Evolutionary conservation across 768 basidiomycete genomes (phyloP).

Genomic region (Tricholomella constricta): DNA sequence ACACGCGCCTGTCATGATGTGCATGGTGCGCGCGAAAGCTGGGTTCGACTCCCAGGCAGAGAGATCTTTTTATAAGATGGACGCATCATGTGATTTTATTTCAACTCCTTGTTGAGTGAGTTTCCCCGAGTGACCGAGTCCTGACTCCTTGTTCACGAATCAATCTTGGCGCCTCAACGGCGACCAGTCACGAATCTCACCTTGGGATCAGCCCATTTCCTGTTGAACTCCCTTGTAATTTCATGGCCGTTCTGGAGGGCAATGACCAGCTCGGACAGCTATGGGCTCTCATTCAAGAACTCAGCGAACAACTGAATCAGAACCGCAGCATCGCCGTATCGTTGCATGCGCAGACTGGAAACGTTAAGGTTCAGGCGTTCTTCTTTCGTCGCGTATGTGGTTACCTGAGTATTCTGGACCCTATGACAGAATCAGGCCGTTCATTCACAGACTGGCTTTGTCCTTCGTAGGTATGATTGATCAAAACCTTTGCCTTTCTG

Average conservation of each 20-base stretch:
- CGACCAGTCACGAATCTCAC: background rate
- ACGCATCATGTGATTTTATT: background rate
- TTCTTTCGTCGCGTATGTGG: background rate
- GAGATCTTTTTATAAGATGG: conserved; percentile 4
- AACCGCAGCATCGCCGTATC: conserved; percentile 73
- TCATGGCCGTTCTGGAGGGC: conserved; percentile 59
- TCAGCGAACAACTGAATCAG: conserved; percentile 80
- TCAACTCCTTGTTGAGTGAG: background rate
- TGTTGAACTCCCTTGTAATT: background rate
- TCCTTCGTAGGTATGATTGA: conserved; percentile 68
- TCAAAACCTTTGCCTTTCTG: background rate
- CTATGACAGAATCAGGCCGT: conserved; percentile 79
- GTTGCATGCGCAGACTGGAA: conserved; percentile 71
- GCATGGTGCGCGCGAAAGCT: conserved; percentile 13
- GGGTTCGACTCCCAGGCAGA: conserved; percentile 17
- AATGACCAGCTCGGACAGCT: conserved; percentile 63
- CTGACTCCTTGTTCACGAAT: background rate
- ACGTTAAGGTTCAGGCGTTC: conserved; percentile 68
- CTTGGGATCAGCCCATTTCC: background rate
- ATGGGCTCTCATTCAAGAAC: conserved; percentile 70
- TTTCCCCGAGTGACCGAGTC: background rate
- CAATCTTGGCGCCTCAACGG: background rate
- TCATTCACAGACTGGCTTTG: conserved; percentile 91
- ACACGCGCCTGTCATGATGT: conserved; percentile 11
- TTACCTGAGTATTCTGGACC: background rate